Evolutionary conservation across 2,329 filamentous ascomycete species (phyloP), one percentile per base, ranked within the genome.

Genomic region (Fonsecaea multimorphosa): DNA sequence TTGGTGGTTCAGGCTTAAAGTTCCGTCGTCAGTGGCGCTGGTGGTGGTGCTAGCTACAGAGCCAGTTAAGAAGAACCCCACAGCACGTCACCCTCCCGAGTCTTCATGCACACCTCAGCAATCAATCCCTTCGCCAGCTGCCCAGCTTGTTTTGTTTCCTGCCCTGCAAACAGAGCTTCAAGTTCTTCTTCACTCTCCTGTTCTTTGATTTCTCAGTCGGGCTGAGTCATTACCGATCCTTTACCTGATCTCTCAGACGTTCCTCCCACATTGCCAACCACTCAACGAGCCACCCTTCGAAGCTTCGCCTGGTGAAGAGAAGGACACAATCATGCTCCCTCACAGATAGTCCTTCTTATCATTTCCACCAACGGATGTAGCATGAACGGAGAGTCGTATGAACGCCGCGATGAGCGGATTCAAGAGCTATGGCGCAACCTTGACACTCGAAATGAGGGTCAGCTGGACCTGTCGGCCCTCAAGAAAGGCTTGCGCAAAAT

Each of bases 401-500:
- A 89, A 79, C 86, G 91, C 80, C 88, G 91, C 76, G 91, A 96
- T 81, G 86, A 87, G 78, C 87, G 93, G 74, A 87, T 97, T 73
- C 89, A 92, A 80, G 85, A 88, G 77, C 86, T 98, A 74, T 98
- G 94, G 93, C 83, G 82, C 76, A 89, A 87, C 74, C 86, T 99
- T 71, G 93, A 96, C 78, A 89, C 89, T 71, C 86, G 88, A 70
- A 84, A 85, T 65, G 88, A 89, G 73, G 92, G 92, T 65, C 89
- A 92, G 77, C 84, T 99, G 73, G 93, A 98, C 79, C 83, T 96
- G 70, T 88, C 90, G 77, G 93, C 88, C 34, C 82, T 99, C 72
- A 90, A 93, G 80, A 91, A 88, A 80, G 95, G 94, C 3, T 81
- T 99, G 75, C 88, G 84, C 77, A 91, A 89, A 78, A 92, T 98